Conservation (phyloP, 257 asterid genomes). For the Agastache rugosa region DNA sequence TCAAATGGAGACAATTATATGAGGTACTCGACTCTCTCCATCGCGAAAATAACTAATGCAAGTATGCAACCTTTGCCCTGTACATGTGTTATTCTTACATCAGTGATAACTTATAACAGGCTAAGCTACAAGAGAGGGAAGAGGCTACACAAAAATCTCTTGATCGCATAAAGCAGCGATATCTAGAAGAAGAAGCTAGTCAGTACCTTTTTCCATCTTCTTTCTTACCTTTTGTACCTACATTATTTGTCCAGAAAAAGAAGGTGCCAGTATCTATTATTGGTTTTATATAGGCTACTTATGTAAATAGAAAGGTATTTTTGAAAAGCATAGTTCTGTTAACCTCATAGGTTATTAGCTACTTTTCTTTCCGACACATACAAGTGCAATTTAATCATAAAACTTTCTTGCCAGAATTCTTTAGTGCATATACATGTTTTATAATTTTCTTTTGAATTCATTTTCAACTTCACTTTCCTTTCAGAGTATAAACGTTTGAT, state of each 20-base stretch:
- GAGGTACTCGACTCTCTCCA: slow-evolving; percentile 52
- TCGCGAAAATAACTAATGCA: slow-evolving; percentile 20
- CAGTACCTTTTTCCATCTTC: slow-evolving; percentile 43
- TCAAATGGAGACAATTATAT: slow-evolving; percentile 68
- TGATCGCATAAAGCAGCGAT: slow-evolving; percentile 62
- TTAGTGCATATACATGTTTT: neutral
- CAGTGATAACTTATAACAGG: slow-evolving; percentile 50
- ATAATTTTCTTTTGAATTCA: neutral
- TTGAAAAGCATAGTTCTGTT: neutral
- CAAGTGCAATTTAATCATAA: neutral
- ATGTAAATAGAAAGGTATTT: neutral
- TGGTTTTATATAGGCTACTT: neutral
- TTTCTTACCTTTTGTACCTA: slow-evolving; percentile 14
- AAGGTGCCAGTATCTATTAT: neutral
- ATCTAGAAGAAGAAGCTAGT: slow-evolving; percentile 71
- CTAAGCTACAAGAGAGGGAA: slow-evolving; percentile 65
- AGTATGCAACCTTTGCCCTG: neutral
- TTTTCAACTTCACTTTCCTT: neutral
- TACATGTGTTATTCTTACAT: slow-evolving; percentile 30
- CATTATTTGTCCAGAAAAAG: neutral
- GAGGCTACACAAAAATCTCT: slow-evolving; percentile 54
- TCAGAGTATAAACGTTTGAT: neutral
- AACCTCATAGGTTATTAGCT: neutral
- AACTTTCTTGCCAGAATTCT: neutral
- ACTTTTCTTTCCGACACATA: neutral